Conservation (phyloP, 2,329 filamentous ascomycete genomes). For the Alternaria burnsii region DNA sequence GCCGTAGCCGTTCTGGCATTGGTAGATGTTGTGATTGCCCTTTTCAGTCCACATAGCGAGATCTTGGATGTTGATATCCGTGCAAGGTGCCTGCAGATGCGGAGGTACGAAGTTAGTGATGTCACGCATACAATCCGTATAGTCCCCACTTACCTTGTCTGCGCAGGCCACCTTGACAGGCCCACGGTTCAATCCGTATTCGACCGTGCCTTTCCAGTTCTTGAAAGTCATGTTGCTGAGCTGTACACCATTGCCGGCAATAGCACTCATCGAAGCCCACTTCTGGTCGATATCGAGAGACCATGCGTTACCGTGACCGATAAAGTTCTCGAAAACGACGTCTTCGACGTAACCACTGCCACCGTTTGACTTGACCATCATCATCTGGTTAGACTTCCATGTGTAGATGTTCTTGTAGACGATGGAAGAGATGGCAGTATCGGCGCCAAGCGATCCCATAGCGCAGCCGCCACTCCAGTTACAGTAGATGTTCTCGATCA, state of each 20-base stretch:
- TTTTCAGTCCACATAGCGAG: conserved; percentile 63
- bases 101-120: background rate
- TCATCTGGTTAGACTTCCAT: conserved; percentile 68
- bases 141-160: conserved; percentile 31
- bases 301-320: conserved; percentile 68
- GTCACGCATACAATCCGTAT: background rate
- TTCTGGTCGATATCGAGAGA: conserved; percentile 64
- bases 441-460: conserved; percentile 63
- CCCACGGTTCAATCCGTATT: conserved; percentile 60
- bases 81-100: conserved; percentile 57
- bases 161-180: conserved; percentile 64
- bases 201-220: conserved; percentile 65
- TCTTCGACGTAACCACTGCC: conserved; percentile 63
- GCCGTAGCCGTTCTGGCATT: conserved; percentile 61
- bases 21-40: conserved; percentile 54
- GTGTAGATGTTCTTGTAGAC: conserved; percentile 67
- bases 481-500: conserved; percentile 69
- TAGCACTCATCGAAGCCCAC: conserved; percentile 57
- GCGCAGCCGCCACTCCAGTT: conserved; percentile 69
- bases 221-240: conserved; percentile 62
- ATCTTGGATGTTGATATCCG: conserved; percentile 60
- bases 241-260: conserved; percentile 61
- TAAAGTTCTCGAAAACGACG: conserved; percentile 65
- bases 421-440: conserved; percentile 62
- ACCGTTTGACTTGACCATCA: conserved; percentile 69